phyloP scores from a whole-genome alignment of 257 asterid species.

The Ocimum tenuiflorum region DNA sequence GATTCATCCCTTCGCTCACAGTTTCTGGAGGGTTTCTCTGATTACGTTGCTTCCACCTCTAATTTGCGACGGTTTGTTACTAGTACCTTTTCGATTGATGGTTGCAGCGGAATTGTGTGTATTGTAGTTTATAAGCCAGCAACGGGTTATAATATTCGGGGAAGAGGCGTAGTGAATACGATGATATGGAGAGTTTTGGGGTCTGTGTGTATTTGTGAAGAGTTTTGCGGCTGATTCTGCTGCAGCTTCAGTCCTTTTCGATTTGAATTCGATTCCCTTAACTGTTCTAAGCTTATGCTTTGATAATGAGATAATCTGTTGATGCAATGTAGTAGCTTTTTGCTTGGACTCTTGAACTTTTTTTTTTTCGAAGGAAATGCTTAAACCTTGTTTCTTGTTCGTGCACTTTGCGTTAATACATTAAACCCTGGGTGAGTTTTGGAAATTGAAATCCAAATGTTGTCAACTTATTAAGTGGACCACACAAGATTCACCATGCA shows the following conservation, averaged over 20 bases:
- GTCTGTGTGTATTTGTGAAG: background rate
- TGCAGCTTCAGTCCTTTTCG: background rate
- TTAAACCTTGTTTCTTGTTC: background rate
- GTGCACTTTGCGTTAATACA: background rate
- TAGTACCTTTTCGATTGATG: background rate
- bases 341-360: no score
- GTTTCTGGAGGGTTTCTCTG: conserved; percentile 56
- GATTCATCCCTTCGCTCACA: conserved; percentile 46
- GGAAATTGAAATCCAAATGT: background rate
- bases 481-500: background rate
- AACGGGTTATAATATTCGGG: background rate
- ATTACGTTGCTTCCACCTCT: conserved; percentile 36
- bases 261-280: background rate
- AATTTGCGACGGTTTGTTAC: conserved; percentile 54
- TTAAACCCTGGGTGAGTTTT: background rate
- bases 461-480: background rate
- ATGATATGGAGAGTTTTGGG: background rate
- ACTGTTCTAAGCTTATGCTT: background rate
- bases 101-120: background rate
- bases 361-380: no score
- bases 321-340: background rate
- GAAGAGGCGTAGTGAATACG: background rate
- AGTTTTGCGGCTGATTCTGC: background rate
- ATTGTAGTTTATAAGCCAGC: background rate
- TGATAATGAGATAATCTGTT: background rate